phyloP scores from a whole-genome alignment of 1,139 yeast species.

The Protomyces lactucae-debilis region DNA sequence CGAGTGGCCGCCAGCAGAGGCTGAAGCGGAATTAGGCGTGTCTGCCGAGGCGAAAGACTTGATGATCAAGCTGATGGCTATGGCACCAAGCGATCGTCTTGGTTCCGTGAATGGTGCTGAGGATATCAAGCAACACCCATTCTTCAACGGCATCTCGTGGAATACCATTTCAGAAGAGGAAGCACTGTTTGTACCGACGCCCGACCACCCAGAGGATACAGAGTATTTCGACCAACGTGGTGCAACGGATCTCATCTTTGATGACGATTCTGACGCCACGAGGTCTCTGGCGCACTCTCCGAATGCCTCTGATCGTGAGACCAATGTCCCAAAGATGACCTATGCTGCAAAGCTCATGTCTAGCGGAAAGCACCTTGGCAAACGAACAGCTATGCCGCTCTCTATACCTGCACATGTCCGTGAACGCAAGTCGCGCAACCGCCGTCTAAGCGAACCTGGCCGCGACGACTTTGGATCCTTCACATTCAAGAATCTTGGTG shows the following conservation, averaged over 20 bases:
- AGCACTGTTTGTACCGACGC: constrained; percentile 77
- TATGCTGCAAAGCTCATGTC: background rate
- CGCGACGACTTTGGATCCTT: constrained; percentile 84
- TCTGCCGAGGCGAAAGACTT: constrained; percentile 70
- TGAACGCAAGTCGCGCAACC: constrained; percentile 57
- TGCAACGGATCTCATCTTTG: constrained; percentile 57
- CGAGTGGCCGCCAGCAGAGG: constrained; percentile 77
- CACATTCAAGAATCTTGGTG: constrained; percentile 80
- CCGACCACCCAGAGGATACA: constrained; percentile 79
- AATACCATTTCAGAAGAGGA: constrained; percentile 62
- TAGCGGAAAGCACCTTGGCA: background rate
- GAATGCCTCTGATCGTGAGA: constrained; percentile 4
- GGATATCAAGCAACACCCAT: constrained; percentile 74
- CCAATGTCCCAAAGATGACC: constrained; percentile 9
- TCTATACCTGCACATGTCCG: constrained; percentile 55
- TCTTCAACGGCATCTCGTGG: constrained; percentile 73
- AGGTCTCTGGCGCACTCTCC: constrained; percentile 13
- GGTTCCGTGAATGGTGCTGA: constrained; percentile 66
- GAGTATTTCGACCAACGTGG: constrained; percentile 92
- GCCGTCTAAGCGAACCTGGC: constrained; percentile 56
- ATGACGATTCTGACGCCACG: constrained; percentile 32
- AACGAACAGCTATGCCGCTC: constrained; percentile 39
- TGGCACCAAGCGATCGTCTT: constrained; percentile 61
- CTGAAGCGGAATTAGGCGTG: constrained; percentile 39
- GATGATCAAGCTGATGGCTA: constrained; percentile 55